A percentile compares a stretch with the other conserved stretches of the same genome.
Conservation (phyloP, 1,139 yeast species). For the Kodamaea anthophila region DNA sequence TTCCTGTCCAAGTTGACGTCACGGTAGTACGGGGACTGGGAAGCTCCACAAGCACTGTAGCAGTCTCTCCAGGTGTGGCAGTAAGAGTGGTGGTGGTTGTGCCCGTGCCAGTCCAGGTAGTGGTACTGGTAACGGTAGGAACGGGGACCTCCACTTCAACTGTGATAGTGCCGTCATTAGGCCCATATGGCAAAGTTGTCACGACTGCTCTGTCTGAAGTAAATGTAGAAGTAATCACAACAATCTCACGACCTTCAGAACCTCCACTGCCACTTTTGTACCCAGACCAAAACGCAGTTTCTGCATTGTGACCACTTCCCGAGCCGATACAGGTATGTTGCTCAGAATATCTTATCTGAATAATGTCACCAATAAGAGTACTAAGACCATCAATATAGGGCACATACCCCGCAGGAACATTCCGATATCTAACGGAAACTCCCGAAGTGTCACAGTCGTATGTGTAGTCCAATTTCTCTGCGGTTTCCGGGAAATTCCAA, state of each 20-base stretch:
- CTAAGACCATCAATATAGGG: conserved; percentile 18
- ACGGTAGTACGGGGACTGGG: conserved; percentile 10
- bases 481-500: conserved; percentile 16
- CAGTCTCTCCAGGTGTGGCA: conserved; percentile 7
- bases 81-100: conserved; percentile 12
- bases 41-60: conserved; percentile 7
- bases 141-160: conserved; percentile 1
- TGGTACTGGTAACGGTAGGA: conserved; percentile 1
- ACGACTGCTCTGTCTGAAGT: neutral
- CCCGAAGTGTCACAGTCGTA: conserved; percentile 13
- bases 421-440: conserved; percentile 12
- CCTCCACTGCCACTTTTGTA: conserved; percentile 1
- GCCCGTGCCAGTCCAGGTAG: conserved; percentile 4
- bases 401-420: conserved; percentile 25
- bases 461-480: conserved; percentile 7
- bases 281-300: conserved; percentile 1
- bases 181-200: conserved; percentile 1
- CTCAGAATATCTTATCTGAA: conserved; percentile 9
- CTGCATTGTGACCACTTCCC: neutral
- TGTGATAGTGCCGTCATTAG: neutral
- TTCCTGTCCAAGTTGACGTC: conserved; percentile 9
- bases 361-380: conserved; percentile 1
- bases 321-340: conserved; percentile 11
- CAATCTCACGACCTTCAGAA: conserved; percentile 3
- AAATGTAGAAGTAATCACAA: conserved; percentile 3